phyloP scores from a whole-genome alignment of 306 rosid species.

The Delonix regia region DNA sequence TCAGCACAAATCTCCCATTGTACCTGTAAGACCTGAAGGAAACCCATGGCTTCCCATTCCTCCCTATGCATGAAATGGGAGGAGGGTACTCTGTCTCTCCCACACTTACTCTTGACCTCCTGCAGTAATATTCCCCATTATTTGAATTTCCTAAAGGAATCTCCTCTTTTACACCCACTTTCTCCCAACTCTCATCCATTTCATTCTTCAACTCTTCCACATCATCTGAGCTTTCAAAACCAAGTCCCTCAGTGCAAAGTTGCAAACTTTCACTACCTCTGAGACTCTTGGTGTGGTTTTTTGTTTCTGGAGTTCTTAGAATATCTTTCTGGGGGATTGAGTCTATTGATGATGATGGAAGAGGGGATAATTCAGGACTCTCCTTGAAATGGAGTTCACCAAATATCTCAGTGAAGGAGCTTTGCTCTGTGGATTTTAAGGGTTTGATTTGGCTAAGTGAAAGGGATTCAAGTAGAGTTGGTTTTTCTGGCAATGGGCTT shows the following conservation, averaged over 20 bases:
- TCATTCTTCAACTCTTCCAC: slow-evolving; percentile 53
- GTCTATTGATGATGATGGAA: slow-evolving; percentile 13
- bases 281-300: slow-evolving; percentile 33
- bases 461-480: slow-evolving; percentile 62
- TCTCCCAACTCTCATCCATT: slow-evolving; percentile 28
- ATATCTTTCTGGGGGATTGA: slow-evolving; percentile 1
- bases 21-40: slow-evolving; percentile 66
- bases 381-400: slow-evolving; percentile 80
- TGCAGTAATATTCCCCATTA: slow-evolving; percentile 38
- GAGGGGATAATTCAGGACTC: slow-evolving; percentile 7
- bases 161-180: slow-evolving; percentile 9
- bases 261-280: slow-evolving; percentile 57
- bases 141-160: background rate
- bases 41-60: slow-evolving; percentile 72
- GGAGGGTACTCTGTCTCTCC: slow-evolving; percentile 76
- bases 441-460: slow-evolving; percentile 61
- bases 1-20: slow-evolving; percentile 79
- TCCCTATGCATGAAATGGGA: slow-evolving; percentile 79
- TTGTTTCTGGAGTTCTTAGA: slow-evolving; percentile 21
- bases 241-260: slow-evolving; percentile 74
- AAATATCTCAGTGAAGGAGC: slow-evolving; percentile 72
- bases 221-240: slow-evolving; percentile 73
- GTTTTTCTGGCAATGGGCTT: slow-evolving; percentile 60
- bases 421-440: slow-evolving; percentile 29
- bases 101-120: slow-evolving; percentile 44